phyloP scores from a whole-genome alignment of 2,329 filamentous ascomycete genomes.

The Aspergillus hortae region DNA sequence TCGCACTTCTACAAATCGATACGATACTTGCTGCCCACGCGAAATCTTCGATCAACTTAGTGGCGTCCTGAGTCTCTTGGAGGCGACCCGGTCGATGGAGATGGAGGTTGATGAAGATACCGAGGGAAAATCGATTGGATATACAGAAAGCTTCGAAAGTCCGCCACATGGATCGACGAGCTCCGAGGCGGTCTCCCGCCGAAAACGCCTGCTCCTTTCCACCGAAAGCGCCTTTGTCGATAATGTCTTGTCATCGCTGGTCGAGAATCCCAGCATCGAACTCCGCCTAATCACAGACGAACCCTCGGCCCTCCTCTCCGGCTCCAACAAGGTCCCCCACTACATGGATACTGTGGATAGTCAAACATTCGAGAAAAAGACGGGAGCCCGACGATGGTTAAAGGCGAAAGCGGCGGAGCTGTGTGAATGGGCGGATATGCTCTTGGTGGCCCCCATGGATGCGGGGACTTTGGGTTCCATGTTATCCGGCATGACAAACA shows the following conservation, averaged over 20 bases:
- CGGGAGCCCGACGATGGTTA: slow-evolving; percentile 36
- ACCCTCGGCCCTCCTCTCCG: slow-evolving; percentile 32
- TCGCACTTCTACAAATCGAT: background rate
- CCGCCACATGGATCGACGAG: too few relatives aligned
- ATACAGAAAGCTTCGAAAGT: slow-evolving; percentile 6
- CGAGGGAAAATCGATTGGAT: slow-evolving; percentile 14
- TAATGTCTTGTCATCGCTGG: slow-evolving; percentile 34
- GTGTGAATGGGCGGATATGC: slow-evolving; percentile 81
- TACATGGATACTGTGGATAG: slow-evolving; percentile 41
- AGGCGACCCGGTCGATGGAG: slow-evolving; percentile 13
- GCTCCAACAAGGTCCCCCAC: slow-evolving; percentile 36
- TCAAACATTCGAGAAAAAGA: slow-evolving; percentile 37
- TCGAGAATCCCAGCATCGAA: slow-evolving; percentile 38
- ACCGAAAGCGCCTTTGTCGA: slow-evolving; percentile 40
- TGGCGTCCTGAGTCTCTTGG: slow-evolving; percentile 4
- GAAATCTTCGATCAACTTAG: background rate
- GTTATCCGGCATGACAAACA: slow-evolving; percentile 79
- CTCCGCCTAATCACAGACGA: slow-evolving; percentile 42
- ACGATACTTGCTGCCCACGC: too few relatives aligned
- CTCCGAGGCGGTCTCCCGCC: slow-evolving; percentile 3
- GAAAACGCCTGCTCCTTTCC: slow-evolving; percentile 19
- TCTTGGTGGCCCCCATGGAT: slow-evolving; percentile 80
- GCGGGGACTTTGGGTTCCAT: slow-evolving; percentile 83
- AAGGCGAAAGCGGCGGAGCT: slow-evolving; percentile 54
- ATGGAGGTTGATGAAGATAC: slow-evolving; percentile 26